Evolutionary conservation across 2,329 filamentous ascomycete species (phyloP).

Genomic region (Colletotrichum theobromicola): DNA sequence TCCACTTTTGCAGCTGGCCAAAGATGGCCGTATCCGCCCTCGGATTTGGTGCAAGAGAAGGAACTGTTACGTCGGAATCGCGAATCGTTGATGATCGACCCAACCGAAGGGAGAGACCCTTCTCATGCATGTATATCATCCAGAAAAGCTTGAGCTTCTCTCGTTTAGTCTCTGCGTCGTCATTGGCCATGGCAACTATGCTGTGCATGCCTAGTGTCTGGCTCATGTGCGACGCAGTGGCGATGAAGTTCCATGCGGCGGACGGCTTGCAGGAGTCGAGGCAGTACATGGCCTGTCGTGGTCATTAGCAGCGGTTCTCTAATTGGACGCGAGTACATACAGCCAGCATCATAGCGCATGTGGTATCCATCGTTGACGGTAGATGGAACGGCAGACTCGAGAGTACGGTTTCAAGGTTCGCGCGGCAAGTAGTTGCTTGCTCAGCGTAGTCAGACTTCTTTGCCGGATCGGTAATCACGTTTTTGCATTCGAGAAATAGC

Average conservation of each 20-base stretch:
- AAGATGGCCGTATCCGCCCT: not conserved
- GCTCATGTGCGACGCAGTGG: constrained; percentile 22
- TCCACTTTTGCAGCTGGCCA: constrained; percentile 18
- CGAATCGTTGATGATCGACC: constrained; percentile 29
- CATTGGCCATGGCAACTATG: constrained; percentile 6
- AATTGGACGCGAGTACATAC: not conserved
- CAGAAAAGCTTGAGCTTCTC: constrained; percentile 28
- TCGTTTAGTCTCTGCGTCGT: not conserved
- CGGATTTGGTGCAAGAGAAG: not conserved
- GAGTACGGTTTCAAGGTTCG: constrained; percentile 27
- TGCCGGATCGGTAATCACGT: not conserved
- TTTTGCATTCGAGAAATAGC: constrained; percentile 25
- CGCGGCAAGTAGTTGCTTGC: constrained; percentile 21
- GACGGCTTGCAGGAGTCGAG: constrained; percentile 25
- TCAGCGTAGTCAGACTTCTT: constrained; percentile 15
- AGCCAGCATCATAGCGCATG: constrained; percentile 23
- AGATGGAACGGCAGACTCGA: constrained; percentile 25
- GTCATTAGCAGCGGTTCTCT: not conserved
- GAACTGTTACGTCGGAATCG: constrained; percentile 29
- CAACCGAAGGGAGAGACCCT: constrained; percentile 28
- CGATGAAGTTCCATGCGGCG: constrained; percentile 26
- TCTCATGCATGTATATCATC: constrained; percentile 29
- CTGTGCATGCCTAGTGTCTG: constrained; percentile 27
- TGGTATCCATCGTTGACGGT: constrained; percentile 19
- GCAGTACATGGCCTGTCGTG: constrained; percentile 20